These are phyloP conservation scores for Setomelanomma holmii DNA, from an alignment of 2,329 filamentous ascomycete genomes.

Conservation along the genomic window DNA sequence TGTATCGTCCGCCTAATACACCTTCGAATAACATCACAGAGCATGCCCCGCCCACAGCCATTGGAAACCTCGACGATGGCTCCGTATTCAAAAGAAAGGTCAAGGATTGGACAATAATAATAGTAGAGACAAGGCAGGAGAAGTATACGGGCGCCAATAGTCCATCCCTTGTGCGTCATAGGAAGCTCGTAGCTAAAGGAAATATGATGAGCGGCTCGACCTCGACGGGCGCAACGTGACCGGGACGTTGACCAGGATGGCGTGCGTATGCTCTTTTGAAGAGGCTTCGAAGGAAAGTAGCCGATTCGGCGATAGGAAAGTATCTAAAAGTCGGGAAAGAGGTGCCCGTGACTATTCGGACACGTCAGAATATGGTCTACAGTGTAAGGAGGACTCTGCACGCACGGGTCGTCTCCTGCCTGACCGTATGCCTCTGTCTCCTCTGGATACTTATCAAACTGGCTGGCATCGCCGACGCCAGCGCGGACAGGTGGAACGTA, in stretches of 20 bases:
- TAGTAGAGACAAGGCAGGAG: conserved; percentile 16
- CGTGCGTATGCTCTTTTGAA: conserved; percentile 9
- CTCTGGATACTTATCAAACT: conserved; percentile 98
- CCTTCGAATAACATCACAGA: conserved; percentile 50
- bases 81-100: conserved; percentile 10
- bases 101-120: conserved; percentile 11
- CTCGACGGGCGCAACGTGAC: conserved; percentile 17
- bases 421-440: conserved; percentile 92
- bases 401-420: conserved; percentile 83
- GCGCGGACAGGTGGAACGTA: conserved; percentile 96
- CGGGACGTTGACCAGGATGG: conserved; percentile 14
- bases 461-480: conserved; percentile 91
- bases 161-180: conserved; percentile 5
- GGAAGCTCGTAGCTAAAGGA: conserved; percentile 1
- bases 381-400: conserved; percentile 46
- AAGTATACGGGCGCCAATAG: conserved; percentile 14
- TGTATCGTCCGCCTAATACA: conserved; percentile 26
- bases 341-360: conserved; percentile 43
- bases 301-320: conserved; percentile 2
- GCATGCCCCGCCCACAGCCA: conserved; percentile 23
- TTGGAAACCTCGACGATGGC: conserved; percentile 10
- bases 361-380: conserved; percentile 39
- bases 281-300: conserved; percentile 6
- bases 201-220: conserved; percentile 5
- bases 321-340: conserved; percentile 44